These are phyloP conservation scores for Ensete ventricosum DNA, from an alignment of 176 grass and related monocot species.

Conservation along the genomic window DNA sequence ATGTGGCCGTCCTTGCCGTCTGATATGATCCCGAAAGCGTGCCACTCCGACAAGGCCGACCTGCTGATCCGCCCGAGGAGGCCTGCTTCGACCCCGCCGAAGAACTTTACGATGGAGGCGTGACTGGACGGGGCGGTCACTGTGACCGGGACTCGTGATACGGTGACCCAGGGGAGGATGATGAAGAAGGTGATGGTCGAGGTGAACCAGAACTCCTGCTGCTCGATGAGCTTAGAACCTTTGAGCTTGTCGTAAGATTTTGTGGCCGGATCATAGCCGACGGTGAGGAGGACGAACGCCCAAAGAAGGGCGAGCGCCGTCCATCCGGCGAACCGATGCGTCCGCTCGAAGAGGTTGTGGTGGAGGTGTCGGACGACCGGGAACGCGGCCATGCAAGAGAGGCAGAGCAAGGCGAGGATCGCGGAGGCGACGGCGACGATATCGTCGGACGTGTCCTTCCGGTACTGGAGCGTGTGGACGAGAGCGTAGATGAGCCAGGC, in stretches of 20 bases:
- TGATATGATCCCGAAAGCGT: slow-evolving; percentile 76
- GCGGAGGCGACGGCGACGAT: slow-evolving; percentile 36
- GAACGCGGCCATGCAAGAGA: slow-evolving; percentile 53
- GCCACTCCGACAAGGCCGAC: slow-evolving; percentile 68
- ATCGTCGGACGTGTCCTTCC: slow-evolving; percentile 19
- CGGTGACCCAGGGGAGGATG: slow-evolving; percentile 50
- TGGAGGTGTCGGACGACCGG: slow-evolving; percentile 70
- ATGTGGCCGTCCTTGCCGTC: slow-evolving; percentile 25
- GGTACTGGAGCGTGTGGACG: slow-evolving; percentile 8
- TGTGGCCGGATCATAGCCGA: slow-evolving; percentile 28
- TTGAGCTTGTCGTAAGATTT: slow-evolving; percentile 36
- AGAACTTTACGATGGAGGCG: slow-evolving; percentile 51
- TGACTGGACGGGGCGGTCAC: slow-evolving; percentile 44
- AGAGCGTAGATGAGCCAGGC: slow-evolving; percentile 56
- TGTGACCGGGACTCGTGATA: slow-evolving; percentile 39
- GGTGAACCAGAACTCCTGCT: slow-evolving; percentile 48
- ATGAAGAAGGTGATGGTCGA: slow-evolving; percentile 54
- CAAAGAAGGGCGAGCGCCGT: slow-evolving; percentile 48
- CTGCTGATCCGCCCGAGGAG: slow-evolving; percentile 66
- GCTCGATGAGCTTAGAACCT: slow-evolving; percentile 12
- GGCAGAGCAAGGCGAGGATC: slow-evolving; percentile 37
- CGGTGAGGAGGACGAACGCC: slow-evolving; percentile 46
- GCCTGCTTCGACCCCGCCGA: slow-evolving; percentile 39
- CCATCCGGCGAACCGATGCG: slow-evolving; percentile 73
- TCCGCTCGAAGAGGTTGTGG: slow-evolving; percentile 74